phyloP scores from a whole-genome alignment of 2,329 filamentous ascomycete species.

The Celoporthe dispersa region DNA sequence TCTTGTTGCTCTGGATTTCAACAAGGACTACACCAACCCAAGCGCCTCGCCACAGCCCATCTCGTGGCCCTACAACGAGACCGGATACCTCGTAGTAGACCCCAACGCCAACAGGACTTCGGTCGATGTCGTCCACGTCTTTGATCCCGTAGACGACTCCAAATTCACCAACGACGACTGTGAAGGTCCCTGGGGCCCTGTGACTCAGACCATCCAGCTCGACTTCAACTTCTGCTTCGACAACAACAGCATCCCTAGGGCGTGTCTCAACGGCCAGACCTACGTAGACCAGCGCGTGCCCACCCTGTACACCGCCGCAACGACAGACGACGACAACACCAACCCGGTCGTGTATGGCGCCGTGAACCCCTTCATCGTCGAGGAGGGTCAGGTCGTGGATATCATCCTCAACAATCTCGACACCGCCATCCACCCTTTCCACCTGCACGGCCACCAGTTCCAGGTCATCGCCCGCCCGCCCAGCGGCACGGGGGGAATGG shows the following conservation, averaged over 20 bases:
- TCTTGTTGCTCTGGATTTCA: conserved; percentile 49
- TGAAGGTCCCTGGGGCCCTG: conserved; percentile 52
- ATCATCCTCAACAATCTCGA: conserved; percentile 57
- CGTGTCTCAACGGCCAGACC: conserved; percentile 67
- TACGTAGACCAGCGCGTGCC: conserved; percentile 73
- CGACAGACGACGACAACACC: conserved; percentile 51
- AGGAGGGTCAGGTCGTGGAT: conserved; percentile 47
- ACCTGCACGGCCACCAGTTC: conserved; percentile 61
- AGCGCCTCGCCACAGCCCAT: conserved; percentile 32
- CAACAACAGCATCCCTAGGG: conserved; percentile 64
- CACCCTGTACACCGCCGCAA: conserved; percentile 72
- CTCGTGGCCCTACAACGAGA: conserved; percentile 46
- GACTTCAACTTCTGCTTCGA: conserved; percentile 63
- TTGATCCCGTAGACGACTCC: conserved; percentile 65
- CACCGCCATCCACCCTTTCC: conserved; percentile 53
- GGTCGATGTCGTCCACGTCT: conserved; percentile 40
- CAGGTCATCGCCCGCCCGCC: conserved; percentile 51
- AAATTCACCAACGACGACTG: conserved; percentile 61
- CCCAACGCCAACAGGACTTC: conserved; percentile 35
- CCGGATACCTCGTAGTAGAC: conserved; percentile 49
- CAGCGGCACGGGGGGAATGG: conserved; percentile 44
- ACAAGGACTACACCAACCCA: conserved; percentile 46
- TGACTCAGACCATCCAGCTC: conserved; percentile 61
- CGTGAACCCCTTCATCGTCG: conserved; percentile 47
- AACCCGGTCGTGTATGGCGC: conserved; percentile 48